Evolutionary conservation across 345 rosid species (phyloP).

Genomic region (Trapa incisa): DNA sequence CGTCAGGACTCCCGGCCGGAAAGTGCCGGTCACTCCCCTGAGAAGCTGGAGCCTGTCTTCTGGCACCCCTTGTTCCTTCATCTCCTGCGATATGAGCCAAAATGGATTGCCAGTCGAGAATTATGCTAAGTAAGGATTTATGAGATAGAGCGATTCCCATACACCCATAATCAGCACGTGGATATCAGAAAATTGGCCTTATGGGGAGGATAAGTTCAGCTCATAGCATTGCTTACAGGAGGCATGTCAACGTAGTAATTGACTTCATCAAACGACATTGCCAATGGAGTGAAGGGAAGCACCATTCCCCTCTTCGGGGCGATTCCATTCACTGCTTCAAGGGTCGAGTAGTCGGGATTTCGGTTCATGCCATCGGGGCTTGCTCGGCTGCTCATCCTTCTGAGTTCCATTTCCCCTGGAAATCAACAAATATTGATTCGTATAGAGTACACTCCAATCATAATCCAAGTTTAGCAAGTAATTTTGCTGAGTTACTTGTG

Average conservation of each 20-base stretch:
- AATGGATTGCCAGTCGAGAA: background rate
- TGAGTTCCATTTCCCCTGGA: slow-evolving; percentile 36
- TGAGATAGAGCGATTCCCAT: no score
- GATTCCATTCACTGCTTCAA: slow-evolving; percentile 18
- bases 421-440: background rate
- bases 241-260: slow-evolving; percentile 49
- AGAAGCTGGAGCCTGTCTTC: slow-evolving; percentile 31
- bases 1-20: slow-evolving; percentile 33
- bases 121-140: no score
- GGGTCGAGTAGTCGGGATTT: slow-evolving; percentile 20
- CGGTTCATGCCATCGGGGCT: slow-evolving; percentile 17
- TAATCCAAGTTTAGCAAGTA: no score
- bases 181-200: slow-evolving; percentile 10
- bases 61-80: slow-evolving; percentile 30
- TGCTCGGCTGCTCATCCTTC: slow-evolving; percentile 20
- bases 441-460: background rate
- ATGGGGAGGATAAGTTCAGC: background rate
- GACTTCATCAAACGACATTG: slow-evolving; percentile 44
- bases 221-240: slow-evolving; percentile 15
- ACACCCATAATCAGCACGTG: background rate
- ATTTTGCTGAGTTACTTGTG: slow-evolving; percentile 19
- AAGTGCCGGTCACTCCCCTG: slow-evolving; percentile 23
- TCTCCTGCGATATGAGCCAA: slow-evolving; percentile 21
- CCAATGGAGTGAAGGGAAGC: slow-evolving; percentile 44
- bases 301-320: slow-evolving; percentile 42